Evolutionary conservation across 768 basidiomycete genomes (phyloP), one percentile per base, ranked within the genome.

Genomic region (Neoboletus brunneissimus): DNA sequence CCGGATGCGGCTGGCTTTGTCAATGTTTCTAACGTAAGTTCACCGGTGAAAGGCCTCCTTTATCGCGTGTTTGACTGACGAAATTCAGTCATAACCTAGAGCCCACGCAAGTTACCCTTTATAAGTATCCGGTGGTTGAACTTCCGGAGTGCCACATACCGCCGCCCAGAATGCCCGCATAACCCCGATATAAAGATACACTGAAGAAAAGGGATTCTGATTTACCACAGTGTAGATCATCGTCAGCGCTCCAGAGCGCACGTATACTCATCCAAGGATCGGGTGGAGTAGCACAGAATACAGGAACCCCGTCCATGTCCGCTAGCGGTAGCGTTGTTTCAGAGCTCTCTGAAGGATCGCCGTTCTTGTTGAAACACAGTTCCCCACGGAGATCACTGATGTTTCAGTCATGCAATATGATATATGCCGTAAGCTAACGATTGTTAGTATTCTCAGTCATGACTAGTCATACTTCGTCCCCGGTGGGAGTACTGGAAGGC

Each of bases 151-250:
- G 51, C 59, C 60, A 59, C 55, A 37, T 25, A 42, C 18, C 40
- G 13, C 27, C 35, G 10, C 22, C 9, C 31, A n/a, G 3, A 31
- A 48, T 57, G 34, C 16, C 51, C 63, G 53, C 48, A 47, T 47
- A 57, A 38, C 35, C 12, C 63, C 58, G 48, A 44, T 13, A 4
- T 42, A 50, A 52, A 54, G 51, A 55, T 61, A 44, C 25, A n/a
- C 18, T 12, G 15, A 37, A 42, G 23, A 45, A 32, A 50, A 32
- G 48, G 61, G 35, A 46, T 41, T 51, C 31, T 31, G 56, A 61
- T 55, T 37, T 64, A 46, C 63, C 31, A 8, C 53, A 13, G 34
- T 16, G 63, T 20, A 58, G 51, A 64, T 65, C 63, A 37, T 48
- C 42, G 5, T 13, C 27, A 16, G 42, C 25, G 15, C 35, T 37